phyloP scores from a whole-genome alignment of 2,329 filamentous ascomycete genomes.

The Cladosporium sp. region DNA sequence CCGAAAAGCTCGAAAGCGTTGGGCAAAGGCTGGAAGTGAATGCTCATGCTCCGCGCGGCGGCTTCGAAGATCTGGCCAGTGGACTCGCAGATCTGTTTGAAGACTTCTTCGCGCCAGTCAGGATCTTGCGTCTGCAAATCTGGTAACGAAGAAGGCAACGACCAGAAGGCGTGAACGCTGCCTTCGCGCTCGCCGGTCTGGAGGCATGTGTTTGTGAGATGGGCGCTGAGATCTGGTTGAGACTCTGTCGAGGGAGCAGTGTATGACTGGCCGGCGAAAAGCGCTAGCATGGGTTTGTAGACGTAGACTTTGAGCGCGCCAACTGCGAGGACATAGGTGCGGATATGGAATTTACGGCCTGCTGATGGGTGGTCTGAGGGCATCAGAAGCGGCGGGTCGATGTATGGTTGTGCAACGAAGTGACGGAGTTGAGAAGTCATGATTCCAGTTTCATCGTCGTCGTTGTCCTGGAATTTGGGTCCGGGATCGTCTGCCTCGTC shows the following conservation, averaged over 20 bases:
- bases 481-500: constrained; percentile 22
- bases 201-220: constrained; percentile 93
- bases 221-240: constrained; percentile 60
- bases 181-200: constrained; percentile 56
- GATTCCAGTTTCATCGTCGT: constrained; percentile 53
- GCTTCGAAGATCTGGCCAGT: constrained; percentile 82
- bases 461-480: constrained; percentile 28
- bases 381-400: constrained; percentile 78
- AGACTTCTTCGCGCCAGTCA: constrained; percentile 59
- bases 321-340: constrained; percentile 80
- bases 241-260: constrained; percentile 49
- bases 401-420: constrained; percentile 94
- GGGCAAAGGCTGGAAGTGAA: constrained; percentile 86
- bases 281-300: constrained; percentile 84
- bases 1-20: constrained; percentile 93
- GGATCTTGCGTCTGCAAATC: constrained; percentile 14
- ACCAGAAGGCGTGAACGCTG: constrained; percentile 72
- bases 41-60: constrained; percentile 73
- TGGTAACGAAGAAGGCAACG: constrained; percentile 45
- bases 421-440: constrained; percentile 88
- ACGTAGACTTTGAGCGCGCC: constrained; percentile 79
- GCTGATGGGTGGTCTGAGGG: constrained; percentile 42
- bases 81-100: constrained; percentile 66
- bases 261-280: constrained; percentile 80
- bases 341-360: constrained; percentile 86